phyloP scores from a whole-genome alignment of 2,329 filamentous ascomycete genomes.

The Ilyonectria destructans region DNA sequence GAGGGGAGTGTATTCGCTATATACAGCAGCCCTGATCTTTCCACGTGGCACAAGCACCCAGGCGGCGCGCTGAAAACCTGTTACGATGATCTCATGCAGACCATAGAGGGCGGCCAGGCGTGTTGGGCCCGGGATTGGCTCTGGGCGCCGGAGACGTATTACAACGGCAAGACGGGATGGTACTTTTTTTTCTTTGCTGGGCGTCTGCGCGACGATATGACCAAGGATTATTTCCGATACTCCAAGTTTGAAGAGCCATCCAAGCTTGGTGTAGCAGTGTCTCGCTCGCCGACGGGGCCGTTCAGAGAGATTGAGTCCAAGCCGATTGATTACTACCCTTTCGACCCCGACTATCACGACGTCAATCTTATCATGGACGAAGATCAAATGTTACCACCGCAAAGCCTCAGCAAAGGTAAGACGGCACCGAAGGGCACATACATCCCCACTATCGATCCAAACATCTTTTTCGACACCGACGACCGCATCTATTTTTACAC shows the following conservation, averaged over 20 bases:
- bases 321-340: conserved; percentile 55
- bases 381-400: conserved; percentile 54
- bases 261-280: conserved; percentile 56
- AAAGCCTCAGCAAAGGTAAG: conserved; percentile 46
- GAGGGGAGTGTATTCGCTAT: conserved; percentile 53
- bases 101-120: conserved; percentile 51
- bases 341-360: conserved; percentile 55
- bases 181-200: conserved; percentile 58
- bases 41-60: conserved; percentile 54
- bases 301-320: conserved; percentile 53
- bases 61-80: conserved; percentile 55
- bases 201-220: conserved; percentile 52
- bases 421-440: conserved; percentile 55
- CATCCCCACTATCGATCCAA: conserved; percentile 61
- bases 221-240: conserved; percentile 55
- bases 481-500: conserved; percentile 55
- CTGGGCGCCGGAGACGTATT: conserved; percentile 57
- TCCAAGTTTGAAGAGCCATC: conserved; percentile 55
- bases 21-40: conserved; percentile 56
- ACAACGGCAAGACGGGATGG: conserved; percentile 56
- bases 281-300: conserved; percentile 53
- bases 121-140: conserved; percentile 57
- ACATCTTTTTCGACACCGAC: conserved; percentile 63
- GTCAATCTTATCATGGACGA: conserved; percentile 58
- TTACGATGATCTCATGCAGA: conserved; percentile 50